Evolutionary conservation across 306 rosid species (phyloP), one percentile per base, ranked within the genome.

Genomic region (Nissolia schottii): DNA sequence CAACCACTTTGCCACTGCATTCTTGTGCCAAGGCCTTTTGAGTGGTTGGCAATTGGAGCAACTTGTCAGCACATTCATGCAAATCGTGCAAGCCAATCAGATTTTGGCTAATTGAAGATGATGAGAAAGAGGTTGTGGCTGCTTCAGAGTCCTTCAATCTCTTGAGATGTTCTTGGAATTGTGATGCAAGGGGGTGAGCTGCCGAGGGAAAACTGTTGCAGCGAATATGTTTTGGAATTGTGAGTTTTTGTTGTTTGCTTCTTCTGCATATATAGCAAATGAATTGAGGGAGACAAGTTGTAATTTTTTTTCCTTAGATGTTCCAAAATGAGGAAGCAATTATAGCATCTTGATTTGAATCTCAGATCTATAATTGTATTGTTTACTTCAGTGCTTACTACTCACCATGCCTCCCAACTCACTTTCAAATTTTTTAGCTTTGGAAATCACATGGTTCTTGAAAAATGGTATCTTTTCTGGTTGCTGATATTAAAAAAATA

Each of bases 301-400:
- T 71, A 75, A 38, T 75, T 19, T 50, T 53, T 34, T 49, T 34
- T 64, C 55, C 22, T 41, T 3, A 75, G 54, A 65, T 75, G 64
- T 41, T 67, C 19, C 22, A 34, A 57, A 18, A 31, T 55, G 40
- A 40, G 8, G n/a, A 6, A 4, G 79, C 38, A 2, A 31, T 18
- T 3, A 13, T 20, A 10, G 24, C 28, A n/a, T n/a, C 12, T 1
- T 43, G 50, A 65, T 41, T 11, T 22, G 50, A 16, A 40, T 76
- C 54, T 29, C 7, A 27, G 12, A 20, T 41, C 15, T 31, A 27
- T 23, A 20, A 31, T 53, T 3, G 70, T 32, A 45, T 41, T 68
- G 64, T 67, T 25, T n/a, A n/a, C n/a, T n/a, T n/a, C n/a, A n/a
- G 1, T 59, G 79, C 43, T 76, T 73, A 81, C 79, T 40, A 63